These are phyloP conservation scores for Venturia aucupariae DNA, from an alignment of 2,329 filamentous ascomycete species.

Conservation along the genomic window DNA sequence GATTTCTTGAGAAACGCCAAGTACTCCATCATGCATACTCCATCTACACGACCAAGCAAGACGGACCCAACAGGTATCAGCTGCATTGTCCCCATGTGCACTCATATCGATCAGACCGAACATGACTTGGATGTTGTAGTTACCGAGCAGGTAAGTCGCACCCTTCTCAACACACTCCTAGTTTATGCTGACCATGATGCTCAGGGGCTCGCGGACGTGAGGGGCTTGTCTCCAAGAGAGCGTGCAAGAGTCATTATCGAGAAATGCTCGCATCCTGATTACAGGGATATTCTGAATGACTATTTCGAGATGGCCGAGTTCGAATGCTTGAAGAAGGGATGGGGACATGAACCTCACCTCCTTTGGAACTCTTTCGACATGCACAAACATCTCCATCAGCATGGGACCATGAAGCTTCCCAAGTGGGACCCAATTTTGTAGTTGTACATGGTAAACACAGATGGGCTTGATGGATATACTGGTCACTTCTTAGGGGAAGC, in stretches of 20 bases:
- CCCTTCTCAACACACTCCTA: too few species aligned
- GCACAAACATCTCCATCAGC: constrained; percentile 72
- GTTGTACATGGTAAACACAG: not conserved
- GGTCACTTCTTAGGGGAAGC: too few species aligned
- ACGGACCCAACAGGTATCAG: constrained; percentile 71
- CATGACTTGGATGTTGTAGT: constrained; percentile 87
- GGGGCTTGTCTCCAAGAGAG: constrained; percentile 70
- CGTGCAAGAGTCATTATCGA: constrained; percentile 76
- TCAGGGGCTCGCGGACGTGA: constrained; percentile 74
- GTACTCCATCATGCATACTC: constrained; percentile 92
- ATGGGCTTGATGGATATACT: too few species aligned
- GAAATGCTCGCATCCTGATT: constrained; percentile 78
- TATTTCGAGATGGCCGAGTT: constrained; percentile 82
- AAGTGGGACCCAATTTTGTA: constrained; percentile 40
- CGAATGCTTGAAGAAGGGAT: constrained; percentile 76
- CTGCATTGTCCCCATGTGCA: constrained; percentile 91
- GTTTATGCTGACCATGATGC: constrained; percentile 8
- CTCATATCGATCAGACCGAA: constrained; percentile 86
- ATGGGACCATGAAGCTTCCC: constrained; percentile 82
- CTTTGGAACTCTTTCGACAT: constrained; percentile 82
- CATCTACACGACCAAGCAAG: constrained; percentile 70
- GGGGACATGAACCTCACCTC: constrained; percentile 84
- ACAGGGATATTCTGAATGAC: constrained; percentile 69
- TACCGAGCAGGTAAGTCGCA: constrained; percentile 43
- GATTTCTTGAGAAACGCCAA: constrained; percentile 73